Evolutionary conservation across 2,329 filamentous ascomycete species (phyloP), one percentile per base, ranked within the genome.

Genomic region (Cephalotrichum gorgonifer): DNA sequence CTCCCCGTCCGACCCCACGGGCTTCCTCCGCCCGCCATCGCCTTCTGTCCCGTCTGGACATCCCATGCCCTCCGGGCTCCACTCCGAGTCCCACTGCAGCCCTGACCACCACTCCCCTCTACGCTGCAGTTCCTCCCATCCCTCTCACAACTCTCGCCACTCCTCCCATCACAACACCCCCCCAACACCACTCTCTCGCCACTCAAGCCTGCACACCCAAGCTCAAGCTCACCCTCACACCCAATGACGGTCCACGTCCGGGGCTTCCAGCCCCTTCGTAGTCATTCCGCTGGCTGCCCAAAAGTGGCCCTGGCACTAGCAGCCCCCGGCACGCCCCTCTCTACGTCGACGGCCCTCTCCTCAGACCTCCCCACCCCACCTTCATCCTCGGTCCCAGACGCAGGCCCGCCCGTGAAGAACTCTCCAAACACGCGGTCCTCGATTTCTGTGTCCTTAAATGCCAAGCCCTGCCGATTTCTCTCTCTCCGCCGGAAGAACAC

Each of bases 401-500:
- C 50, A 3, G 30, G 47, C 17, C 33, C 44, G 22, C 48, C 26
- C 8, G 42, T 25, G 15, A 70, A 56, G 47, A 63, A 70, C 48
- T 67, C 62, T 43, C 60, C 64, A 50, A 70, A 71, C 2, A 62
- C 62, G 6, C 64, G 62, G 53, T 68, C 57, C 57, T 71, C 67
- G 26, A 69, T 55, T 25, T 70, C 65, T 51, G 63, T 54, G 9
- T 67, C 64, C 55, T 63, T 65, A 62, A 63, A 67, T 14, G 56
- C 54, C 6, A 58, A 41, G 4, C 61, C 62, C 2, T 57, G 54
- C 3, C 50, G 39, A 44, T 54, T 57, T 20, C 49, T 44, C 23
- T 55, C 60, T 42, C 50, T 48, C 12, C 56, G 56, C 25, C 66
- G 57, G 57, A 63, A 65, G 54, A 59, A 69, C 30, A 70, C 58